A percentile compares a stretch with the other conserved stretches of the same genome.
phyloP scores from a whole-genome alignment of 164 flowering plant species.

The Magnolia kwangsiensis region DNA sequence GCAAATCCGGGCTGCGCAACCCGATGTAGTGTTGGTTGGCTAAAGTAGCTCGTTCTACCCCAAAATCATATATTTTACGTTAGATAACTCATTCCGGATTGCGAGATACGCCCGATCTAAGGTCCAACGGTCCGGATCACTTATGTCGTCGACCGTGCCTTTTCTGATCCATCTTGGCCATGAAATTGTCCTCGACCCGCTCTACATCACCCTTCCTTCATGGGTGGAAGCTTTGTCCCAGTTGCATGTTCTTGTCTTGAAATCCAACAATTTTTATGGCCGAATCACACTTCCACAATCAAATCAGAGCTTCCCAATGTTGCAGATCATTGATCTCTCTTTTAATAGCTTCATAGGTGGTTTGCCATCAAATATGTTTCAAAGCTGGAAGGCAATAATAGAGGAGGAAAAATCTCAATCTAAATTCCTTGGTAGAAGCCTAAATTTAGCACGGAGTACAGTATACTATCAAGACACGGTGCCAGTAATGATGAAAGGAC shows the following conservation, averaged over 20 bases:
- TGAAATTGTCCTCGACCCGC: too few relatives aligned
- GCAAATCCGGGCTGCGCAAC: too few relatives aligned
- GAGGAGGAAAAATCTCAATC: neutral
- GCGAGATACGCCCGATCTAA: too few relatives aligned
- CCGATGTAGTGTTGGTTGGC: too few relatives aligned
- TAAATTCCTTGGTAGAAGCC: neutral
- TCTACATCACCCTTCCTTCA: too few relatives aligned
- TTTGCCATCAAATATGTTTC: conserved; percentile 17
- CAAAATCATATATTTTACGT: too few relatives aligned
- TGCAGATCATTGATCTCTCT: conserved; percentile 56
- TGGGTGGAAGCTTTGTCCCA: conserved; percentile 28
- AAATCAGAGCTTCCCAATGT: conserved; percentile 21
- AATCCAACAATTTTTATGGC: conserved; percentile 49
- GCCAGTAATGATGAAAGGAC: neutral
- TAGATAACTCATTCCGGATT: too few relatives aligned
- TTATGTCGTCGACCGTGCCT: too few relatives aligned
- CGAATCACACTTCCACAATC: conserved; percentile 8
- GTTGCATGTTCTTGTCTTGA: conserved; percentile 53
- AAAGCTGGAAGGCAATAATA: conserved; percentile 29
- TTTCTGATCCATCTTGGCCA: too few relatives aligned
- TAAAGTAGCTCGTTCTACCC: too few relatives aligned
- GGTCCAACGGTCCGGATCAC: too few relatives aligned
- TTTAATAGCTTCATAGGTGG: conserved; percentile 41
- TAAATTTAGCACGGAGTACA: neutral
- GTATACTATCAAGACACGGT: neutral